Conservation (phyloP, 164 flowering plant species). For the Protea cynaroides region DNA sequence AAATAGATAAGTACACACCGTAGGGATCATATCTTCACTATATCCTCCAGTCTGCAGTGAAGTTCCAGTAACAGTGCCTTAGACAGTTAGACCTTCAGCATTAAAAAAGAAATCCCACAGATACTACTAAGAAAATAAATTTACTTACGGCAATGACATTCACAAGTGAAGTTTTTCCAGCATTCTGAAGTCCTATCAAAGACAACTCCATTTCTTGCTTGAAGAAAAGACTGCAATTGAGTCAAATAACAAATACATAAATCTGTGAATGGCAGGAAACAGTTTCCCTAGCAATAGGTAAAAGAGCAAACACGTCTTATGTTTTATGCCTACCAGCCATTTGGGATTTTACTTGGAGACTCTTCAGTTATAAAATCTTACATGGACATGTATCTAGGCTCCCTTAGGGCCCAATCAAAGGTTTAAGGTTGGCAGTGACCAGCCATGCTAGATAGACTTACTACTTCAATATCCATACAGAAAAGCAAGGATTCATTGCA, state of each 20-base stretch:
- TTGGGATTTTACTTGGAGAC: too few relatives aligned
- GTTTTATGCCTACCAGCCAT: too few relatives aligned
- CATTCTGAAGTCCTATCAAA: slow-evolving; percentile 92
- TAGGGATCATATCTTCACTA: slow-evolving; percentile 98
- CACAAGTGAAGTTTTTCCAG: slow-evolving; percentile 94
- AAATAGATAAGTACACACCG: slow-evolving; percentile 41
- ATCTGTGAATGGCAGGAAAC: background rate
- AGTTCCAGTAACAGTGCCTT: slow-evolving; percentile 2
- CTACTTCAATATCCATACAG: too few relatives aligned
- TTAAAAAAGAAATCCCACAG: background rate
- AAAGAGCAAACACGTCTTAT: background rate
- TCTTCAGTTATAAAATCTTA: too few relatives aligned
- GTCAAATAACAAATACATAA: slow-evolving; percentile 3
- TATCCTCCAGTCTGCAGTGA: slow-evolving; percentile 83
- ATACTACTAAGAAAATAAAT: background rate
- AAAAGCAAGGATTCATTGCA: too few relatives aligned
- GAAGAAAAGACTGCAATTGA: slow-evolving; percentile 73
- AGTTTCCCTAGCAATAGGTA: background rate
- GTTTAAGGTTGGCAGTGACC: too few relatives aligned
- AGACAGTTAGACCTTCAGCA: too few relatives aligned
- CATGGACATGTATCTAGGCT: too few relatives aligned
- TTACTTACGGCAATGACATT: slow-evolving; percentile 87
- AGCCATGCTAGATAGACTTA: too few relatives aligned
- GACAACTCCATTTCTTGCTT: slow-evolving; percentile 99
- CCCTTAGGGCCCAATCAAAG: background rate